Conservation (phyloP, 148 eudicot genomes). For the Rhododendron kiyosumense region DNA sequence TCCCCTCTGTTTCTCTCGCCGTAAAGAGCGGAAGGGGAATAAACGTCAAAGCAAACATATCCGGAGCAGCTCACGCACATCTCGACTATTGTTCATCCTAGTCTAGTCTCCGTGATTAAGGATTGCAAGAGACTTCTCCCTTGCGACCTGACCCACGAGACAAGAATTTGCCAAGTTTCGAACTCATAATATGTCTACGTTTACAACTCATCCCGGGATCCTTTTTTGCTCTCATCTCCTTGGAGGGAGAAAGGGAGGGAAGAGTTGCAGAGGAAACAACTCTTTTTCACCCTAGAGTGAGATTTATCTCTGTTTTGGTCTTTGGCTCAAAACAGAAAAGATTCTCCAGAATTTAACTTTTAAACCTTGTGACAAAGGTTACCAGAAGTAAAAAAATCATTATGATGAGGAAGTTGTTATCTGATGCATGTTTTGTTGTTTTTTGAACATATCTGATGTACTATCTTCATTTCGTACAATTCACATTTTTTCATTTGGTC, state of each 20-base stretch:
- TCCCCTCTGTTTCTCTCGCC: neutral
- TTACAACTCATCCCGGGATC: no score
- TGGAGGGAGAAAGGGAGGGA: neutral
- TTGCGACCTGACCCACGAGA: no score
- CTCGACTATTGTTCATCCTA: no score
- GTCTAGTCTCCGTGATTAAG: no score
- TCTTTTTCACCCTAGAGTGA: neutral
- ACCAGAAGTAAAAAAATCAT: neutral
- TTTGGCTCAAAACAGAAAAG: neutral
- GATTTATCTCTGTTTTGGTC: neutral
- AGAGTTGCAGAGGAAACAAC: neutral
- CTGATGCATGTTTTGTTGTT: neutral
- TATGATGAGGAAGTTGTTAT: neutral
- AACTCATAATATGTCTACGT: no score
- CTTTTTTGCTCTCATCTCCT: neutral
- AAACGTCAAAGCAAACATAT: slow-evolving; percentile 7
- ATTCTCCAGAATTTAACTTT: neutral
- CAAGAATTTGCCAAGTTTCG: no score
- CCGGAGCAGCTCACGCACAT: no score
- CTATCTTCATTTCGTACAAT: no score
- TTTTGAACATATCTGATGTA: no score
- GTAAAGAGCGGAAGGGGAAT: neutral
- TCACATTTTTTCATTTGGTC: no score
- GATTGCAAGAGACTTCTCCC: no score
- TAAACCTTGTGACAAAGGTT: neutral